Percentiles rank a stretch among this genome's conserved stretches.
Evolutionary conservation across 2,329 filamentous ascomycete genomes (phyloP).

Genomic region (Bertia moriformis): DNA sequence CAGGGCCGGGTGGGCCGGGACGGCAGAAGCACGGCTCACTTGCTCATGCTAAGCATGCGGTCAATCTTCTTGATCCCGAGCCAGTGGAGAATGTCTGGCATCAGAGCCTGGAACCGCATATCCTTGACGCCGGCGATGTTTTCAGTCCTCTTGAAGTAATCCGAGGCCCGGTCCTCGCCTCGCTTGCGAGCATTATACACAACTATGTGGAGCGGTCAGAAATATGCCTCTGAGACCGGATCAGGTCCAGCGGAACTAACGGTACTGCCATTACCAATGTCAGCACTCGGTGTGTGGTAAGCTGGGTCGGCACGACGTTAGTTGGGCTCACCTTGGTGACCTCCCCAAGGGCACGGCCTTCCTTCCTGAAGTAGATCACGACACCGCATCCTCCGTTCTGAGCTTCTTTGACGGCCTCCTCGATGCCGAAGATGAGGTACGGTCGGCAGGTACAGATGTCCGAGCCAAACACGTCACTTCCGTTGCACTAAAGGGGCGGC

Average conservation of each 20-base stretch:
- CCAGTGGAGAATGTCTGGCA: conserved; percentile 97
- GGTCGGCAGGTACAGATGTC: conserved; percentile 96
- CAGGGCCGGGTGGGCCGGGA: too few species aligned
- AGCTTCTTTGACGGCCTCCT: conserved; percentile 93
- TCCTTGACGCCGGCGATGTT: conserved; percentile 94
- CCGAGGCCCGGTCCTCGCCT: conserved; percentile 65
- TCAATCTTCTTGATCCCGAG: conserved; percentile 97
- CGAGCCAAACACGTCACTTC: conserved; percentile 91
- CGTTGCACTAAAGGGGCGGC: conserved; percentile 65
- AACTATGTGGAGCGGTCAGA: too few species aligned
- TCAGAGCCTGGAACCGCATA: conserved; percentile 95
- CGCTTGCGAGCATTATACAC: conserved; percentile 72
- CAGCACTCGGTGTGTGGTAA: too few species aligned
- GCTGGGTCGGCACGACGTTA: too few species aligned
- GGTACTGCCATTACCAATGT: too few species aligned
- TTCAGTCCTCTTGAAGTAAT: conserved; percentile 95
- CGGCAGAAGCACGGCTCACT: background rate
- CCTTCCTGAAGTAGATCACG: conserved; percentile 97
- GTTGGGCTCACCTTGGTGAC: conserved; percentile 86
- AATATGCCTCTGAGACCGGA: too few species aligned
- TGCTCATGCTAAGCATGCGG: conserved; percentile 80
- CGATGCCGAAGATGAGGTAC: conserved; percentile 91
- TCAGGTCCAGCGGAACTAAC: too few species aligned
- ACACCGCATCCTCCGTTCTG: conserved; percentile 87
- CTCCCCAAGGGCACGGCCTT: conserved; percentile 84